Evolutionary conservation across 352 stramenopile species (phyloP), one percentile per base, ranked within the genome.

Genomic region (Aphanomyces euteiches): DNA sequence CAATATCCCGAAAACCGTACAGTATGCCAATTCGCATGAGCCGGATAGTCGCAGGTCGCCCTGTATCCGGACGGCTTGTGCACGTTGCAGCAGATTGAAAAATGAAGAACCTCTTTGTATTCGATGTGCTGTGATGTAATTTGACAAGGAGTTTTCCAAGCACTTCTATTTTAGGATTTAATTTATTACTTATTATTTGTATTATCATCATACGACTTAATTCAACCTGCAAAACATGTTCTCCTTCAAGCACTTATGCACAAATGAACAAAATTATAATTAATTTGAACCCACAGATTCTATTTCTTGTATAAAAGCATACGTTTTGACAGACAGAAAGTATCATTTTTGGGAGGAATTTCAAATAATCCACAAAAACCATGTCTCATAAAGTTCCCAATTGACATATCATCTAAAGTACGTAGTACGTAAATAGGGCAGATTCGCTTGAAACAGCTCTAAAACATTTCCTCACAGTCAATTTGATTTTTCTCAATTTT

Each of bases 331-430:
- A 15, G 8, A 15, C 15, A 8, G 15, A 48, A 48, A 48, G 15
- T 48, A 48, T 15, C 15, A 48, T 48, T 48, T 48, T 15, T 48
- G 8, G 8, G 8, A 57, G 48, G 48, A 7, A n/a, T n/a, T 57
- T 57, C 15, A 7, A 15, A 34, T 36, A 36, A 36, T 34, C 36
- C 7, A 5, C 48, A 57, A 21, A 36, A 36, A 21, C 15, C 12
- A 15, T 57, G 48, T 57, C 48, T 36, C 48, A 57, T 57, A 36
- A 15, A 36, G n/a, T 57, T 57, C 48, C 48, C 15, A 57, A 36
- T 34, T 57, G 48, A 57, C 48, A 57, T 36, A n/a, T 57, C 6
- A 57, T 7, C 48, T 57, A 57, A 57, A 57, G 48, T 57, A 57
- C n/a, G n/a, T n/a, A n/a, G n/a, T n/a, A n/a, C n/a, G n/a, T n/a